A percentile compares a stretch with the other conserved stretches of the same genome.
These are phyloP conservation scores for Botryotinia calthae DNA, from an alignment of 2,329 filamentous ascomycete genomes.

Conservation along the genomic window DNA sequence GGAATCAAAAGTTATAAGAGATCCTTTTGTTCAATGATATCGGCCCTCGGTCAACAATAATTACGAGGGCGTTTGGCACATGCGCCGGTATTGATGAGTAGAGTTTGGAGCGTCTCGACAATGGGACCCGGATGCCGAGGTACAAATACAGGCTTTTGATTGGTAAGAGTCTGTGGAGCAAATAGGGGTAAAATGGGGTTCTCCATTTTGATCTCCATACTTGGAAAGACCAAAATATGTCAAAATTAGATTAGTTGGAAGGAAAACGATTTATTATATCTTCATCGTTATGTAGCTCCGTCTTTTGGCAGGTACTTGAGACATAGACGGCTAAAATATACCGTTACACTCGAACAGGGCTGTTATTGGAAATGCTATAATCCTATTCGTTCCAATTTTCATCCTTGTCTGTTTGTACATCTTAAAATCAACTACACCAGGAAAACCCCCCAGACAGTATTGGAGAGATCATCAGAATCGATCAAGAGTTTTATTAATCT, in stretches of 20 bases:
- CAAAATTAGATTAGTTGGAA: not conserved
- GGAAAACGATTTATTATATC: not conserved
- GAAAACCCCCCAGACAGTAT: not conserved
- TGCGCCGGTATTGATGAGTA: not conserved
- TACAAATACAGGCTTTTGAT: not conserved
- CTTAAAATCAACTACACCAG: not conserved
- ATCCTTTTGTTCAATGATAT: conserved; percentile 9
- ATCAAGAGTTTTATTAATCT: not conserved
- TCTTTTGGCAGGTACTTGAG: not conserved
- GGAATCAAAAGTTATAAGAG: not conserved
- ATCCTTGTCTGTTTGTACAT: conserved; percentile 4
- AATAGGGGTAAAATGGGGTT: conserved; percentile 9
- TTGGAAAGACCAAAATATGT: not conserved
- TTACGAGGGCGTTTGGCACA: conserved; percentile 1
- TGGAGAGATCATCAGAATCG: not conserved
- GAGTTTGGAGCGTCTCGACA: not conserved
- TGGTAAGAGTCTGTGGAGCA: not conserved
- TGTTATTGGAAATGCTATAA: not conserved
- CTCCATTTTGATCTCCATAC: conserved; percentile 7
- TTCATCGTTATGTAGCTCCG: not conserved
- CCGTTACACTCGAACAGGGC: not conserved
- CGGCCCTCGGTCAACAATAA: conserved; percentile 25
- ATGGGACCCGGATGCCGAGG: conserved; percentile 14
- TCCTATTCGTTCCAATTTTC: not conserved
- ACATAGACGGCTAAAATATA: not conserved